phyloP scores from a whole-genome alignment of 1,284 basidiomycete species.

The Ceratobasidium papillatum region DNA sequence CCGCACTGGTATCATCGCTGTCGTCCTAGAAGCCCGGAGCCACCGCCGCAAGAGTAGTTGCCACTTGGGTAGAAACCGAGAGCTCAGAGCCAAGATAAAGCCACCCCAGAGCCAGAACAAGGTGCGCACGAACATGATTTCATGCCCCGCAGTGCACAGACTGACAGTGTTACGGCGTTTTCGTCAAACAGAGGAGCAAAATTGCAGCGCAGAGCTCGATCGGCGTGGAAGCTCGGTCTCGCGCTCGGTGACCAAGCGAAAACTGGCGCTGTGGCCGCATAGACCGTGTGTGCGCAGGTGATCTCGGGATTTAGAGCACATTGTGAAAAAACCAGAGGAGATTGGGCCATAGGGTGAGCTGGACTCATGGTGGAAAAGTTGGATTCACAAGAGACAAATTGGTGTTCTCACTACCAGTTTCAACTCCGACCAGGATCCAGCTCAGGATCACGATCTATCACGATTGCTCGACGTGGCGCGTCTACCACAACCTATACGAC shows the following conservation, averaged over 20 bases:
- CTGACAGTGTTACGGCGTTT: constrained; percentile 25
- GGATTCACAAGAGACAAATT: constrained; percentile 38
- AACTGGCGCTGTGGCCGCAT: constrained; percentile 29
- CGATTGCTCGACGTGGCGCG: constrained; percentile 41
- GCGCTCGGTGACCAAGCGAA: constrained; percentile 2
- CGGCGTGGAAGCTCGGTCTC: constrained; percentile 5
- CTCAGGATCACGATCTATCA: constrained; percentile 40
- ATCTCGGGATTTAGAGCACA: constrained; percentile 38
- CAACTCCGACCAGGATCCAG: constrained; percentile 42
- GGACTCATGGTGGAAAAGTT: constrained; percentile 39
- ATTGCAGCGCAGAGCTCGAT: constrained; percentile 14
- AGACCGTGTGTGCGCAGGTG: constrained; percentile 35
- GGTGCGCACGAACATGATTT: constrained; percentile 14
- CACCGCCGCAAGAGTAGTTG: constrained; percentile 6
- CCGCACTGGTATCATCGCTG: neutral
- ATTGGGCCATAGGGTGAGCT: constrained; percentile 33
- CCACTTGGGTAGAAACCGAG: constrained; percentile 6
- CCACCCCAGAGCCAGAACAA: neutral
- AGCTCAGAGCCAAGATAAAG: neutral
- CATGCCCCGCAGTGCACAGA: constrained; percentile 18
- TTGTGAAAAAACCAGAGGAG: constrained; percentile 27
- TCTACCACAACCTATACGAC: constrained; percentile 19
- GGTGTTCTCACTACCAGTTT: constrained; percentile 31
- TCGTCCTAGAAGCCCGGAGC: constrained; percentile 18
- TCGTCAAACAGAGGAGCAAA: constrained; percentile 14